phyloP scores from a whole-genome alignment of 1,139 yeast species.

The Sugiyamaella grinbergsii region DNA sequence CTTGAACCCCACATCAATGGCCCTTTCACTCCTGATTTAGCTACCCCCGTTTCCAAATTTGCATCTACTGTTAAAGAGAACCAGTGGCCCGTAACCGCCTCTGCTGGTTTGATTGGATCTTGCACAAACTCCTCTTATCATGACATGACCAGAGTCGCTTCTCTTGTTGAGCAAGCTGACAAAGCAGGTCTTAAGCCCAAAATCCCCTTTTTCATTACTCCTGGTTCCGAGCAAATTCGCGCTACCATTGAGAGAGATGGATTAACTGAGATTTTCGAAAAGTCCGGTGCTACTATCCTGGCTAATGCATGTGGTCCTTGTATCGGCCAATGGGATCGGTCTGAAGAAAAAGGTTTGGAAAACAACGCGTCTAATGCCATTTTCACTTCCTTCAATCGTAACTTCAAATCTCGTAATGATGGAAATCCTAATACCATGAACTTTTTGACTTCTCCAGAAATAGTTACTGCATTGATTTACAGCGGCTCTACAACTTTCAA shows the following conservation, averaged over 20 bases:
- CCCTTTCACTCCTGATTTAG: conserved; percentile 99
- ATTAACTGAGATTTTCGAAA: conserved; percentile 71
- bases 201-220: conserved; percentile 90
- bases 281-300: conserved; percentile 84
- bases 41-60: conserved; percentile 94
- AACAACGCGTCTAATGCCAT: conserved; percentile 80
- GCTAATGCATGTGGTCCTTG: conserved; percentile 99
- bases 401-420: conserved; percentile 95
- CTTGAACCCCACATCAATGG: conserved; percentile 98
- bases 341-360: conserved; percentile 49
- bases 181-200: conserved; percentile 86
- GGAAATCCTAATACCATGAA: conserved; percentile 97
- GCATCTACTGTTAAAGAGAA: conserved; percentile 83
- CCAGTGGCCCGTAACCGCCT: conserved; percentile 88
- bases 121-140: conserved; percentile 98
- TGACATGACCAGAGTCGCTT: conserved; percentile 94
- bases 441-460: conserved; percentile 93
- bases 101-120: conserved; percentile 94
- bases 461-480: conserved; percentile 95
- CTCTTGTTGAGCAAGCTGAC: conserved; percentile 82
- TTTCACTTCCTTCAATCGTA: conserved; percentile 94
- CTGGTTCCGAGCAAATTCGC: conserved; percentile 98
- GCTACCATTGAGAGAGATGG: conserved; percentile 98
- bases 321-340: conserved; percentile 98
- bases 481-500: conserved; percentile 88